Base-by-base conservation (phyloP, 306 rosid species). In the Quercus variabilis region DNA sequence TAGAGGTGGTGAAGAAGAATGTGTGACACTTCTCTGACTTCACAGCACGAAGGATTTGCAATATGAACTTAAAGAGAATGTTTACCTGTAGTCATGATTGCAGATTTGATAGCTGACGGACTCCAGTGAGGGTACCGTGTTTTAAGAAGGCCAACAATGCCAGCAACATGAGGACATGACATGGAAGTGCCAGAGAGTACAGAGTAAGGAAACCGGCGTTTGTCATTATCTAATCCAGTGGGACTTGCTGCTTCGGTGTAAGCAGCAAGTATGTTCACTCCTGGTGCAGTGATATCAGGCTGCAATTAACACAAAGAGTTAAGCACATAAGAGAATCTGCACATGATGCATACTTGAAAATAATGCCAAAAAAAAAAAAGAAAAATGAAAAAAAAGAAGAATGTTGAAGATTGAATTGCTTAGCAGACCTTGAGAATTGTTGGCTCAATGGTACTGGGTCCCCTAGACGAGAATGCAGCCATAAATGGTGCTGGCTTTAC, bases 391-490 rank as follows among this genome's bases (percentile, higher is more conserved):
- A 23, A 19, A 5, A 1, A 59, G 18, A 55, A 30, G 3, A 49
- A 8, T 12, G 4, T 3, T 0, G 6, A 72, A 46, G 6, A 49
- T 60, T 59, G 31, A 59, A 79, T 52, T 15, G 56, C 71, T 67
- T 3, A 54, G 1, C 21, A 35, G 57, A 90, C 98, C 98, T 93
- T 91, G 51, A 91, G 88, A 71, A 93, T 69, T 21, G 81, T 14
- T 57, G 79, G 69, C 52, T 80, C 92, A 35, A 90, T 5, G 5
- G 0, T 1, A 75, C 69, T 88, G 38, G 98, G 98, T 1, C 98
- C 98, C 55, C 97, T 87, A 25, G 95, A 85, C 38, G 98, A 93
- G 86, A 91, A 91, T 21, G 86, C 2, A 74, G 93, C 93, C 77
- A 93, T n/a, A 19, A 46, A 0, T 18, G 97, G 98, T 49, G 93